Evolutionary conservation across 441 rosid genomes (phyloP).

Genomic region (Gossypium davidsonii): DNA sequence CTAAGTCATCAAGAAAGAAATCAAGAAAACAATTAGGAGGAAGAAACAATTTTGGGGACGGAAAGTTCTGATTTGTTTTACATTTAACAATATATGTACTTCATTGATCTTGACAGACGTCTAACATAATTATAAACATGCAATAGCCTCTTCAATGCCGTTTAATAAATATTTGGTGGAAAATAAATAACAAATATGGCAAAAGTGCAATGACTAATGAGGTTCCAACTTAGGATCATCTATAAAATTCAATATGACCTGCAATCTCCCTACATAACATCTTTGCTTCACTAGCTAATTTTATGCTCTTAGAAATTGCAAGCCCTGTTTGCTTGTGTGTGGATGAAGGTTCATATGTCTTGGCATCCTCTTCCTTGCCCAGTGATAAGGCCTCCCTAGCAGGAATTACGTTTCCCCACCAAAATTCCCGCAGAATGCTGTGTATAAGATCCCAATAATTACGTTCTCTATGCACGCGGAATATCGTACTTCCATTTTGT

Average conservation of each 20-base stretch:
- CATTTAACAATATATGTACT: not conserved
- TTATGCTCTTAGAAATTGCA: constrained; percentile 48
- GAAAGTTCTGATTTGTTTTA: constrained; percentile 7
- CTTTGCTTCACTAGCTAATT: constrained; percentile 50
- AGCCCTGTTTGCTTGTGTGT: constrained; percentile 66
- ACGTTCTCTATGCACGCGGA: constrained; percentile 54
- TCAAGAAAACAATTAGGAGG: constrained; percentile 38
- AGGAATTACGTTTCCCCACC: constrained; percentile 90
- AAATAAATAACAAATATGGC: constrained; percentile 2
- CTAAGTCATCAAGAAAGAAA: constrained; percentile 70
- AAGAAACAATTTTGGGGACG: not conserved
- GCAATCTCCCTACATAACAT: constrained; percentile 75
- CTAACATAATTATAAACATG: not conserved
- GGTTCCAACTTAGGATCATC: constrained; percentile 16
- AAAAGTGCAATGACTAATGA: not conserved
- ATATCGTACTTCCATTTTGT: constrained; percentile 19
- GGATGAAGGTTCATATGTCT: constrained; percentile 49
- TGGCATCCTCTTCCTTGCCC: constrained; percentile 54
- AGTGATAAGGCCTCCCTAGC: constrained; percentile 60
- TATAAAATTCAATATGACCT: constrained; percentile 66
- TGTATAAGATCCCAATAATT: constrained; percentile 67
- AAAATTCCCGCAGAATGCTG: constrained; percentile 65
- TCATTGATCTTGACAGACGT: not conserved
- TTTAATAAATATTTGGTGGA: not conserved
- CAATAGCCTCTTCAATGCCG: not conserved